These are phyloP conservation scores for Ascochyta rabiei DNA, from an alignment of 2,329 filamentous ascomycete genomes.

Conservation along the genomic window DNA sequence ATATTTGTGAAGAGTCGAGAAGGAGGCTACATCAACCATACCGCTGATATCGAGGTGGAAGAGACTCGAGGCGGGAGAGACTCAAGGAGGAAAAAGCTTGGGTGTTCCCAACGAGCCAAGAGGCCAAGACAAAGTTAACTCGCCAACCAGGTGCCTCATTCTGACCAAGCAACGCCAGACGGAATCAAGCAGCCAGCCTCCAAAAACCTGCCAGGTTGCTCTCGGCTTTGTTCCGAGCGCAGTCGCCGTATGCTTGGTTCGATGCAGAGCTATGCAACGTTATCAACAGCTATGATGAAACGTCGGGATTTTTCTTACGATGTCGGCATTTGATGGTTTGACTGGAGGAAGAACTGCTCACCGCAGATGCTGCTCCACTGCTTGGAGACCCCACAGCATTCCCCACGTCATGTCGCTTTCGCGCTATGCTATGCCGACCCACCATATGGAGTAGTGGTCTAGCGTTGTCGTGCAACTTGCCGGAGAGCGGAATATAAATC, in stretches of 20 bases:
- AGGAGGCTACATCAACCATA: background rate
- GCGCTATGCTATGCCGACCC: slow-evolving; percentile 14
- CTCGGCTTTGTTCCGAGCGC: slow-evolving; percentile 6
- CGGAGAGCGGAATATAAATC: slow-evolving; percentile 10
- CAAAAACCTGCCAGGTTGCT: background rate
- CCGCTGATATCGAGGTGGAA: background rate
- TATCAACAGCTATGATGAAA: slow-evolving; percentile 1
- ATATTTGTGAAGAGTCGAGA: background rate
- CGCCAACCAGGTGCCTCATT: background rate
- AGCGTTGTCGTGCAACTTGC: slow-evolving; percentile 2
- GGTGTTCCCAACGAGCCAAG: slow-evolving; percentile 3
- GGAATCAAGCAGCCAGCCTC: slow-evolving; percentile 7
- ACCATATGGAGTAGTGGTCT: slow-evolving; percentile 10
- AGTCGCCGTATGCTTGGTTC: slow-evolving; percentile 10
- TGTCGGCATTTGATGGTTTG: slow-evolving; percentile 25
- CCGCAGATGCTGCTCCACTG: slow-evolving; percentile 23
- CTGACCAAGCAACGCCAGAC: slow-evolving; percentile 13
- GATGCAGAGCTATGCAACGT: slow-evolving; percentile 7
- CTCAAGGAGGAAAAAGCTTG: background rate
- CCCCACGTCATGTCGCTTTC: slow-evolving; percentile 23
- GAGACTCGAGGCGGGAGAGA: background rate
- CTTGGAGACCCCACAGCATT: slow-evolving; percentile 25
- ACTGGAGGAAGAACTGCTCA: slow-evolving; percentile 29
- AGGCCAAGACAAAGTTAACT: background rate
- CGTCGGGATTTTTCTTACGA: slow-evolving; percentile 9